A percentile compares a stretch with the other conserved stretches of the same genome.
phyloP scores from a whole-genome alignment of 83 land plant genomes.

The Thuja plicata region DNA sequence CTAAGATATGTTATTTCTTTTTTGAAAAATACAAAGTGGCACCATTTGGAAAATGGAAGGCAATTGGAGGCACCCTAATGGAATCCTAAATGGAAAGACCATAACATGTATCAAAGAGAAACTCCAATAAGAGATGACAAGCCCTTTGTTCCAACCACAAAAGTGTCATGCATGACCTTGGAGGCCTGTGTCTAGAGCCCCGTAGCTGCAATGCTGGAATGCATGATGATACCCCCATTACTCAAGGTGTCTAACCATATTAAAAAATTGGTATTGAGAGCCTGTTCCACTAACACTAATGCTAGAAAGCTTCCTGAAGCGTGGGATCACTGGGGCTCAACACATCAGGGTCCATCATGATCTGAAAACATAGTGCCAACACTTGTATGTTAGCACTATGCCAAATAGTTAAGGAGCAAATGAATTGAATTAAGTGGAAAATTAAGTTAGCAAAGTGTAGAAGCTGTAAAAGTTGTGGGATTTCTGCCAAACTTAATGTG shows the following conservation, averaged over 20 bases:
- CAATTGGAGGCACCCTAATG: conserved; percentile 57
- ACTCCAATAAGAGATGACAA: conserved; percentile 28
- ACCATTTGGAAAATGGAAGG: conserved; percentile 44
- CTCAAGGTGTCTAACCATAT: too few species aligned
- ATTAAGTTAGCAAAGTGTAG: conserved; percentile 31
- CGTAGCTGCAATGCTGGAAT: conserved; percentile 58
- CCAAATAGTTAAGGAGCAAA: too few species aligned
- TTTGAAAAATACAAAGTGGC: conserved; percentile 39
- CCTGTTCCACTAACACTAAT: too few species aligned
- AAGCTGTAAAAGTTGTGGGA: conserved; percentile 22
- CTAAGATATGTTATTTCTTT: conserved; percentile 42
- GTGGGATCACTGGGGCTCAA: too few species aligned
- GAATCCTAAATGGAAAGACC: conserved; percentile 22
- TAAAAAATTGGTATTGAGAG: too few species aligned
- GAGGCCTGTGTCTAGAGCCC: conserved; percentile 38
- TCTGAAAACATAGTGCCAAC: too few species aligned
- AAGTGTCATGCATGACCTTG: conserved; percentile 45
- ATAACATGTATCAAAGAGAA: conserved; percentile 72
- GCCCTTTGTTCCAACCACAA: conserved; percentile 20
- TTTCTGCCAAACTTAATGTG: conserved; percentile 33
- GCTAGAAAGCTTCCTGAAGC: too few species aligned
- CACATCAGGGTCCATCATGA: too few species aligned
- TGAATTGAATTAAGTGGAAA: too few species aligned
- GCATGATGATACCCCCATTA: conserved; percentile 26
- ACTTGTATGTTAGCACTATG: too few species aligned